These are phyloP conservation scores for Eimeria brunetti DNA, from an alignment of 169 alveolate species.

Conservation along the genomic window DNA sequence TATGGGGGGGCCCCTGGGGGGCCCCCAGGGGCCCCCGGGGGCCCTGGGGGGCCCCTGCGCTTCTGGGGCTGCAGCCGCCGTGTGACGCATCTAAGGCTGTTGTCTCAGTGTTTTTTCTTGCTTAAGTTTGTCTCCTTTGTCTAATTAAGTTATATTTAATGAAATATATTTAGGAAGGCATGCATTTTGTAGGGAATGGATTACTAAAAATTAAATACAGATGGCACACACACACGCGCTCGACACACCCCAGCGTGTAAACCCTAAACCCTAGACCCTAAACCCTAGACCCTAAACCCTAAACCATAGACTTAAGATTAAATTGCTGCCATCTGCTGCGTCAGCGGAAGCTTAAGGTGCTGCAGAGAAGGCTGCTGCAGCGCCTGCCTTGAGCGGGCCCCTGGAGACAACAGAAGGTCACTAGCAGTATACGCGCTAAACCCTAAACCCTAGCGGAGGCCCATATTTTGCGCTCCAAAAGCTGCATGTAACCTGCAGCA, in stretches of 20 bases:
- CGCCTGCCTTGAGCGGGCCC: background rate
- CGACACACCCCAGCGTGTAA: background rate
- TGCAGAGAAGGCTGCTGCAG: background rate
- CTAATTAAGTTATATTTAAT: background rate
- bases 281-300: background rate
- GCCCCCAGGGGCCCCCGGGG: background rate
- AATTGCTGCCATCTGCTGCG: background rate
- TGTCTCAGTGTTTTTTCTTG: background rate
- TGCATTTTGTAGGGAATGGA: background rate
- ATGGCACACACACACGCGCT: background rate
- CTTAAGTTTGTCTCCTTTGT: background rate
- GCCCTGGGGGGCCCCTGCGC: background rate
- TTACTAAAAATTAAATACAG: background rate
- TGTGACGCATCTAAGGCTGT: constrained; percentile 12
- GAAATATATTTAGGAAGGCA: too few relatives aligned
- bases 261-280: background rate
- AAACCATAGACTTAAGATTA: background rate
- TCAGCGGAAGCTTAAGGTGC: background rate
- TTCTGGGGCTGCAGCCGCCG: constrained; percentile 38
- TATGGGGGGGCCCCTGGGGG: constrained; percentile 1
- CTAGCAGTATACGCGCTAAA: background rate
- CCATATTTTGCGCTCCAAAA: background rate
- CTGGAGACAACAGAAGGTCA: background rate
- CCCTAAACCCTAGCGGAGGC: background rate
- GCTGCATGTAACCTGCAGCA: background rate